These are phyloP conservation scores for Cordyceps cateniannulata DNA, from an alignment of 2,329 filamentous ascomycete genomes.

Conservation along the genomic window DNA sequence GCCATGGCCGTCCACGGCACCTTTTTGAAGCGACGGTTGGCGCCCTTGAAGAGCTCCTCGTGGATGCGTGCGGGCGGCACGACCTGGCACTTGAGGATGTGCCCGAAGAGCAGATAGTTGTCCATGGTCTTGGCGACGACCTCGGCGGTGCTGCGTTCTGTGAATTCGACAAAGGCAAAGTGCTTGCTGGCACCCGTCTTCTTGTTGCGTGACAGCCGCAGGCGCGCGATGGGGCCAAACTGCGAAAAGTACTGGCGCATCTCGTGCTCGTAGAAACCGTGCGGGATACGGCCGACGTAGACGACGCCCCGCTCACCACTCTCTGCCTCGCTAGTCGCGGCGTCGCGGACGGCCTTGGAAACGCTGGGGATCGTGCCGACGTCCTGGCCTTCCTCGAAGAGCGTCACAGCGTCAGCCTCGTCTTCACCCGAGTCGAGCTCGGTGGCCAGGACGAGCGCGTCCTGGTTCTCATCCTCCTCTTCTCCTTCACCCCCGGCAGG, in stretches of 20 bases:
- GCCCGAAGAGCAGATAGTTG: conserved; percentile 92
- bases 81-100: conserved; percentile 82
- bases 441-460: conserved; percentile 37
- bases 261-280: conserved; percentile 94
- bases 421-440: conserved; percentile 38
- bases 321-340: conserved; percentile 24
- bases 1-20: conserved; percentile 85
- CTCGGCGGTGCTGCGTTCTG: conserved; percentile 68
- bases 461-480: conserved; percentile 31
- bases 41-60: conserved; percentile 78
- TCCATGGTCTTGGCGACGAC: conserved; percentile 96
- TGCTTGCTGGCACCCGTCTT: conserved; percentile 88
- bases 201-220: conserved; percentile 86
- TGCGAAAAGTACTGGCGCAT: conserved; percentile 92
- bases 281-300: conserved; percentile 85
- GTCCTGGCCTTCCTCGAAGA: conserved; percentile 42
- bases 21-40: conserved; percentile 82
- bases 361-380: conserved; percentile 45
- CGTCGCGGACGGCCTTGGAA: conserved; percentile 38
- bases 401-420: conserved; percentile 24
- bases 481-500: conserved; percentile 20
- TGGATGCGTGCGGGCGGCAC: conserved; percentile 74
- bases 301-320: conserved; percentile 66
- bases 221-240: conserved; percentile 72
- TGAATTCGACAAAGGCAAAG: conserved; percentile 91